Percentiles rank a stretch among this genome's conserved stretches.
phyloP scores from a whole-genome alignment of 345 rosid species.

The Moricandia arvensis region DNA sequence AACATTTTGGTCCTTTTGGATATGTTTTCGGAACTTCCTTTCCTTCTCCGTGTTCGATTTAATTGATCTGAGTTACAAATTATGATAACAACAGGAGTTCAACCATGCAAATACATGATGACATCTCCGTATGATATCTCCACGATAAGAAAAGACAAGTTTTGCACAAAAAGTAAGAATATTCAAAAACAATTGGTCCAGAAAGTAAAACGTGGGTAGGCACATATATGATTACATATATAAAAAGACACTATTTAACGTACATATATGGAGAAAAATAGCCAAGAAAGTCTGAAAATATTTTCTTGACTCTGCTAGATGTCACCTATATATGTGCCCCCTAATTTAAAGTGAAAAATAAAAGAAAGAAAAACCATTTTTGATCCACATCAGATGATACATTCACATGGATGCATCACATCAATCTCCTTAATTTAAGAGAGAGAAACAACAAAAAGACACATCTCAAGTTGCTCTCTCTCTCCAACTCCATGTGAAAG shows the following conservation, averaged over 20 bases:
- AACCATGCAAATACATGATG: slow-evolving; percentile 30
- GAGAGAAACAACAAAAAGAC: slow-evolving; percentile 39
- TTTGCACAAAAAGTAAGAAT: slow-evolving; percentile 36
- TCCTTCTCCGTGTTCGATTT: background rate
- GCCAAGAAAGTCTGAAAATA: slow-evolving; percentile 33
- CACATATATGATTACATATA: slow-evolving; percentile 23
- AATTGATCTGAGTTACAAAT: slow-evolving; percentile 19
- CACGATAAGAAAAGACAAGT: slow-evolving; percentile 33
- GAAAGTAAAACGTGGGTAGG: slow-evolving; percentile 27
- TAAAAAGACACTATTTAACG: slow-evolving; percentile 19
- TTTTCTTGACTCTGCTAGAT: slow-evolving; percentile 35
- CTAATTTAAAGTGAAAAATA: slow-evolving; percentile 23
- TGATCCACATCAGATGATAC: slow-evolving; percentile 39
- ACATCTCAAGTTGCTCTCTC: slow-evolving; percentile 37
- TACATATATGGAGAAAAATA: slow-evolving; percentile 22
- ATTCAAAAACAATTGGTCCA: slow-evolving; percentile 30
- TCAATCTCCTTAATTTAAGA: slow-evolving; percentile 36
- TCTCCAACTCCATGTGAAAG: slow-evolving; percentile 33
- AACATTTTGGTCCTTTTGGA: background rate
- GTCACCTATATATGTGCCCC: slow-evolving; percentile 36
- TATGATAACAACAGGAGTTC: slow-evolving; percentile 19
- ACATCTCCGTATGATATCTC: slow-evolving; percentile 27
- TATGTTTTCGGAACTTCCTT: background rate
- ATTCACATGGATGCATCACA: slow-evolving; percentile 40
- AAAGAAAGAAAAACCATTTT: slow-evolving; percentile 14